phyloP scores from a whole-genome alignment of 352 stramenopile species.

The Globisporangium rhizosaccharum region DNA sequence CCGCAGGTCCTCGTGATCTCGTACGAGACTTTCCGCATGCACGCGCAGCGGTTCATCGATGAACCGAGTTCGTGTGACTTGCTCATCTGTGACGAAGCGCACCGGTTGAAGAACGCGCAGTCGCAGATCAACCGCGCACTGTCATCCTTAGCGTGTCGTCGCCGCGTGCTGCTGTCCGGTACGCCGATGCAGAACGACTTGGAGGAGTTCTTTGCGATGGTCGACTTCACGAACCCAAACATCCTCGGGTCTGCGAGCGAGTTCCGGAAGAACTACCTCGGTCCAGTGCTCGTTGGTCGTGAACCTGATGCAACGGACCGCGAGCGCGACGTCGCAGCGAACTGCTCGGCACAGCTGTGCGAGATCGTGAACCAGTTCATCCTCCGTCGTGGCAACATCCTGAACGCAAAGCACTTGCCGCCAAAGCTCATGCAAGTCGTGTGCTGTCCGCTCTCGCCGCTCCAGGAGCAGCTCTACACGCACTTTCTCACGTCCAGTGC shows the following conservation, averaged over 20 bases:
- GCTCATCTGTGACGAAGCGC: conserved; percentile 98
- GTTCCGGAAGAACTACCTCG: conserved; percentile 92
- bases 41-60: conserved; percentile 88
- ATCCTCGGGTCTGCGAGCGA: conserved; percentile 80
- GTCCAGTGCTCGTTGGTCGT: conserved; percentile 84
- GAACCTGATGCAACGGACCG: conserved; percentile 89
- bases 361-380: conserved; percentile 99
- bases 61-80: conserved; percentile 90
- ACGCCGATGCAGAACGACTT: conserved; percentile 99
- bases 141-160: conserved; percentile 79
- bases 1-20: conserved; percentile 84
- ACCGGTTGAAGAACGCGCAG: conserved; percentile 97
- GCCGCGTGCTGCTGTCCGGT: conserved; percentile 94
- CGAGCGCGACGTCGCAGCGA: conserved; percentile 63
- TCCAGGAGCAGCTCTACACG: conserved; percentile 96
- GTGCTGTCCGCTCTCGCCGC: conserved; percentile 93
- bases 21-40: conserved; percentile 92
- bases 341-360: conserved; percentile 93
- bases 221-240: conserved; percentile 85
- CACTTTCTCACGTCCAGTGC: conserved; percentile 94
- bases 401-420: conserved; percentile 98
- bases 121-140: conserved; percentile 90
- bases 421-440: conserved; percentile 99
- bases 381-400: conserved; percentile 94
- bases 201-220: conserved; percentile 98